These are phyloP conservation scores for Piloderma croceum DNA, from an alignment of 768 basidiomycete species.

Conservation along the genomic window DNA sequence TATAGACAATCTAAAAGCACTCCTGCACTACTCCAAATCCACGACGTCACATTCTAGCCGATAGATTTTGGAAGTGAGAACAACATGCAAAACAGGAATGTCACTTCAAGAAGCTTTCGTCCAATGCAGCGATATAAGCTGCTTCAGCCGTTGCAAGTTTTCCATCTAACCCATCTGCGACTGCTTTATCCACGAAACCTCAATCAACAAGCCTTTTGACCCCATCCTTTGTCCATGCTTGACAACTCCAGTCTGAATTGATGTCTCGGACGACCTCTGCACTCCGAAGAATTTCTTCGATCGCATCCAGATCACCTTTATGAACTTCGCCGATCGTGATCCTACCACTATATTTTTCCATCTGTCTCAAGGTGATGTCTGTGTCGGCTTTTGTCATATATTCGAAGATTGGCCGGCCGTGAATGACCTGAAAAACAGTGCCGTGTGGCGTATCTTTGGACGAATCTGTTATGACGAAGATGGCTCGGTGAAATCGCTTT, in stretches of 20 bases:
- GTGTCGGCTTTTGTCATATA: background rate
- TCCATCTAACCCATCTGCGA: background rate
- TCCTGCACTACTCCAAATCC: no score
- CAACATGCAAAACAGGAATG: no score
- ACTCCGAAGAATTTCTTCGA: background rate
- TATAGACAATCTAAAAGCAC: no score
- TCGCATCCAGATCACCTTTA: background rate
- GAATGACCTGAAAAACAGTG: background rate
- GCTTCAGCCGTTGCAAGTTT: slow-evolving; percentile 4
- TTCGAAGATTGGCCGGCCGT: background rate
- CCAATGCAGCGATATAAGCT: no score
- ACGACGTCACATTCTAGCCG: no score
- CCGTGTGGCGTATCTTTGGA: background rate
- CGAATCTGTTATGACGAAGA: background rate
- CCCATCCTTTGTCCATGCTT: background rate
- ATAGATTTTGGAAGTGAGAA: no score
- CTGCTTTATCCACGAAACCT: slow-evolving; percentile 4
- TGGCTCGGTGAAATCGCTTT: background rate
- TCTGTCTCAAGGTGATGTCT: background rate
- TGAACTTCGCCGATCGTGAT: background rate
- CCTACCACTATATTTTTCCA: background rate
- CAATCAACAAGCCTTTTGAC: slow-evolving; percentile 8
- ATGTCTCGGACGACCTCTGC: background rate
- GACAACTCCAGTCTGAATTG: background rate
- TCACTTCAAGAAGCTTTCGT: no score